phyloP scores from a whole-genome alignment of 2,329 filamentous ascomycete genomes.

The Penicillium verrucosum region DNA sequence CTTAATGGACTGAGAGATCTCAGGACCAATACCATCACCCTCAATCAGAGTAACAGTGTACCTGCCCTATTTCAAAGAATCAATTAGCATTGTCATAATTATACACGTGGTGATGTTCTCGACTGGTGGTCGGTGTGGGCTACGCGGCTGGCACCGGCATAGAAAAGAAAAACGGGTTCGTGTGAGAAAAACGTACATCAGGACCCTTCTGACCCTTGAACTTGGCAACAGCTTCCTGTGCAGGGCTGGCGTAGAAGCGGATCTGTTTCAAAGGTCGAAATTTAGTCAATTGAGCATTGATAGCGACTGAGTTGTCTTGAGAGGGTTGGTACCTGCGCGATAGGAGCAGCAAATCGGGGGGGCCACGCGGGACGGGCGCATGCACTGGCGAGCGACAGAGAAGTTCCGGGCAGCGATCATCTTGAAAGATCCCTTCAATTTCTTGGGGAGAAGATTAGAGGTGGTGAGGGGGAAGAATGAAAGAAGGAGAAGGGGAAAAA shows the following conservation, averaged over 20 bases:
- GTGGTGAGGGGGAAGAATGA: conserved; percentile 21
- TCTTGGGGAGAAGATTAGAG: conserved; percentile 14
- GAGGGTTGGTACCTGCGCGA: conserved; percentile 54
- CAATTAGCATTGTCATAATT: conserved; percentile 12
- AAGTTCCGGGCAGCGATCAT: conserved; percentile 84
- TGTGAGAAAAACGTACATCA: conserved; percentile 62
- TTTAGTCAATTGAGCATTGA: conserved; percentile 22
- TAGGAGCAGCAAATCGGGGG: conserved; percentile 48
- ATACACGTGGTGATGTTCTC: neutral
- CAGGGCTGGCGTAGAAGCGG: conserved; percentile 58
- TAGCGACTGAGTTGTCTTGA: conserved; percentile 9
- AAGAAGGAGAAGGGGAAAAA: conserved; percentile 17
- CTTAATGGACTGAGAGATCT: conserved; percentile 97
- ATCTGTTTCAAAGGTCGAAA: conserved; percentile 39
- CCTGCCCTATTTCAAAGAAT: conserved; percentile 64
- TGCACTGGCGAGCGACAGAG: conserved; percentile 72
- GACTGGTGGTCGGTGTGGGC: conserved; percentile 1
- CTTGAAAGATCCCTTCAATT: conserved; percentile 42
- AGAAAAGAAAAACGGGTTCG: conserved; percentile 20
- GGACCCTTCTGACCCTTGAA: conserved; percentile 88
- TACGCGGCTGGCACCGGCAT: conserved; percentile 28
- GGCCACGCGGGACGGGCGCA: conserved; percentile 59
- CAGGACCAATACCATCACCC: conserved; percentile 97
- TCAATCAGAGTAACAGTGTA: conserved; percentile 96
- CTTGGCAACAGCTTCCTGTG: conserved; percentile 74